These are phyloP conservation scores for Pascua guehoae DNA, from an alignment of 1,284 basidiomycete species.

Conservation along the genomic window DNA sequence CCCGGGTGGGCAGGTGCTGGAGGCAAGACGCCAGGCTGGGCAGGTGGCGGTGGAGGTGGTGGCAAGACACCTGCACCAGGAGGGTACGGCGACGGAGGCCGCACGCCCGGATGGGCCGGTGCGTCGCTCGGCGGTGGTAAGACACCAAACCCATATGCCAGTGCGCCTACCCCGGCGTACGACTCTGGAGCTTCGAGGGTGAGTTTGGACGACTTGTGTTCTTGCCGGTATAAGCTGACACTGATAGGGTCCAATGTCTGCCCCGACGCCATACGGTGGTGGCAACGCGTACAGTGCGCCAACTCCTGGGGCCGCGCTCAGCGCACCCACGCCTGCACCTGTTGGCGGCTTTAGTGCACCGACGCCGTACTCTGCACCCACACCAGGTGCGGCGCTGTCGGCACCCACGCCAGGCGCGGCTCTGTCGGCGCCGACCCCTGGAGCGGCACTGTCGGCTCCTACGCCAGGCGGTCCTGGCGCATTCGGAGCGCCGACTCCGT, in stretches of 20 bases:
- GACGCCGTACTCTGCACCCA: conserved; percentile 51
- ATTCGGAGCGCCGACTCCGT: conserved; percentile 51
- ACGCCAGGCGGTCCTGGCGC: conserved; percentile 20
- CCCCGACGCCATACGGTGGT: conserved; percentile 55
- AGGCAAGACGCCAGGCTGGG: conserved; percentile 57
- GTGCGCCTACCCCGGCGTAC: conserved; percentile 35
- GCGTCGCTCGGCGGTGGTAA: conserved; percentile 29
- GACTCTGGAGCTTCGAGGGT: too few species aligned
- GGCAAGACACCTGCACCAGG: conserved; percentile 35
- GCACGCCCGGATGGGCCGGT: conserved; percentile 45
- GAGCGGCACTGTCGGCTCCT: conserved; percentile 13
- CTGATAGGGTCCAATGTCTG: conserved; percentile 27
- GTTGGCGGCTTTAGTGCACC: conserved; percentile 43
- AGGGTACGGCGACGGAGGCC: conserved; percentile 33
- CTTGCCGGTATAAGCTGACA: too few species aligned
- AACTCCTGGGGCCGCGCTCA: conserved; percentile 36
- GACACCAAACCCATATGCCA: conserved; percentile 60
- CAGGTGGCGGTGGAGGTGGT: conserved; percentile 48
- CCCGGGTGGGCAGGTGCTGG: conserved; percentile 18
- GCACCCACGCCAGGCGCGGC: conserved; percentile 50
- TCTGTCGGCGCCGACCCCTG: conserved; percentile 46
- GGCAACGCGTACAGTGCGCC: conserved; percentile 34
- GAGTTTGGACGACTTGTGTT: too few species aligned
- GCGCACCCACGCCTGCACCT: conserved; percentile 53
- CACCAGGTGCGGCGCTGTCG: conserved; percentile 46